Conservation (phyloP, 2,329 filamentous ascomycete species). For the Drechslerella coelobrocha region DNA sequence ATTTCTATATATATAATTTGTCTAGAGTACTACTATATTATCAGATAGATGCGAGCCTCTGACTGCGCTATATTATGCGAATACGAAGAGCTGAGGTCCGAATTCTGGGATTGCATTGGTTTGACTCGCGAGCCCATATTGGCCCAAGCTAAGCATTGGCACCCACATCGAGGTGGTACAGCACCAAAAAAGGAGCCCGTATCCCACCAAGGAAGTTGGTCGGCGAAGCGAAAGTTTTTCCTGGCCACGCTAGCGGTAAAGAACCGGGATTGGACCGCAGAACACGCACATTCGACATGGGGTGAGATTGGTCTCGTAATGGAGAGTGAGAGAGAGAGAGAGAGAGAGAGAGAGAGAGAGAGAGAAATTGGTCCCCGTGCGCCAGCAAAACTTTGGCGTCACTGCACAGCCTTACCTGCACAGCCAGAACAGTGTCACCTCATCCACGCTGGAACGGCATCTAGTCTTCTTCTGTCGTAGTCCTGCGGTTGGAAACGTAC, state of each 20-base stretch:
- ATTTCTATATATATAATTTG: not conserved
- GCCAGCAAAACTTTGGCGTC: slow-evolving; percentile 34
- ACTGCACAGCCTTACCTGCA: slow-evolving; percentile 46
- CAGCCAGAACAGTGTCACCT: slow-evolving; percentile 39
- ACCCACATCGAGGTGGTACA: slow-evolving; percentile 23
- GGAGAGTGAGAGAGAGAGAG: no score
- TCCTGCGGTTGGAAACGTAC: slow-evolving; percentile 4
- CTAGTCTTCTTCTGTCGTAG: slow-evolving; percentile 19
- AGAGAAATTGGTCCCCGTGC: slow-evolving; percentile 17
- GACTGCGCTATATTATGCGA: not conserved
- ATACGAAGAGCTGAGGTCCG: not conserved
- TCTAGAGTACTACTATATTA: no score
- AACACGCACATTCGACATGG: not conserved
- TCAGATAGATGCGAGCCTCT: no score
- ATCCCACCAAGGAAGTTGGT: slow-evolving; percentile 44
- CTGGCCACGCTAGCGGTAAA: slow-evolving; percentile 14
- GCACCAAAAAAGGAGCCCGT: slow-evolving; percentile 16
- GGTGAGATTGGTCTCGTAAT: no score
- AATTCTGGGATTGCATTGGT: not conserved
- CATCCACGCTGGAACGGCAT: slow-evolving; percentile 40
- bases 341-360: no score
- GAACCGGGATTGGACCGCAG: slow-evolving; percentile 11
- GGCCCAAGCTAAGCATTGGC: slow-evolving; percentile 25
- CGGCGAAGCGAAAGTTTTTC: slow-evolving; percentile 46
- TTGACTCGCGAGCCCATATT: not conserved